Evolutionary conservation across 345 rosid genomes (phyloP).

Genomic region (Crucihimalaya himalaica): DNA sequence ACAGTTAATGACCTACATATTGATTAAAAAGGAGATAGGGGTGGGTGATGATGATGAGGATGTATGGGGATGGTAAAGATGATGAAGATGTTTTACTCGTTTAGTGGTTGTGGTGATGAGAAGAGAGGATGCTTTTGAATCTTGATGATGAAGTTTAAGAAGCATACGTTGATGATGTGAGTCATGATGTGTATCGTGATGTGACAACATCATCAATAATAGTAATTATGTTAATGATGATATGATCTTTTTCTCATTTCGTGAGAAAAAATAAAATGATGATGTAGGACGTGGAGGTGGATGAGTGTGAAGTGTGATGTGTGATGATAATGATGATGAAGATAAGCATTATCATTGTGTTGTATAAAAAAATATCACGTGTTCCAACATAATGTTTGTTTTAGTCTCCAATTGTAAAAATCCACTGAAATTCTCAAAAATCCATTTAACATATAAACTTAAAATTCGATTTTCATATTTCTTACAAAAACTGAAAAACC

Average conservation of each 20-base stretch:
- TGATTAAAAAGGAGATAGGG: not conserved
- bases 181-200: constrained; percentile 28
- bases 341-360: constrained; percentile 29
- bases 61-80: constrained; percentile 26
- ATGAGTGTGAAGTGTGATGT: no score
- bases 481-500: no score
- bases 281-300: constrained; percentile 36
- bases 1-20: not conserved
- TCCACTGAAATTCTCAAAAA: no score
- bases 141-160: constrained; percentile 34
- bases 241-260: constrained; percentile 4
- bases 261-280: constrained; percentile 19
- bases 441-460: no score
- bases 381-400: constrained; percentile 9
- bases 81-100: constrained; percentile 37
- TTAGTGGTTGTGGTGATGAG: constrained; percentile 35
- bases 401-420: not conserved
- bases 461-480: not conserved
- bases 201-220: constrained; percentile 44
- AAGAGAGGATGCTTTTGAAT: constrained; percentile 26
- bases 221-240: constrained; percentile 31
- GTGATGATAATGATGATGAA: constrained; percentile 35
- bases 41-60: constrained; percentile 21
- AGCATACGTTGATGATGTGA: constrained; percentile 35
- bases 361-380: constrained; percentile 25